Evolutionary conservation across 2,329 filamentous ascomycete species (phyloP).

Genomic region (Coniochaeta hoffmannii): DNA sequence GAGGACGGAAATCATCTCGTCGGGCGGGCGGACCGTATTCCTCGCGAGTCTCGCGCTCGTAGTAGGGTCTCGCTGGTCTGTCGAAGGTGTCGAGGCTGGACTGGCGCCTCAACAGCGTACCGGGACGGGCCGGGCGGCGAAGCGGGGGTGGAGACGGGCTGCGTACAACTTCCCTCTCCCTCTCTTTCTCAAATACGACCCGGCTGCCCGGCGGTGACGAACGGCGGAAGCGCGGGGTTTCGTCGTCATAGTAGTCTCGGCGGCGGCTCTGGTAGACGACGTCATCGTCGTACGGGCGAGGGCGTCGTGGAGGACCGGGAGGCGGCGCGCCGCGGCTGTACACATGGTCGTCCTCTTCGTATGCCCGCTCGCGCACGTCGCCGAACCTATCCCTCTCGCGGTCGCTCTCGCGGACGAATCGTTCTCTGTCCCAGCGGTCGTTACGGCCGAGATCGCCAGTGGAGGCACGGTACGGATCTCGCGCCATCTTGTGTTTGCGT

Average conservation of each 20-base stretch:
- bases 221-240: constrained; percentile 27
- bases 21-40: constrained; percentile 56
- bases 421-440: constrained; percentile 49
- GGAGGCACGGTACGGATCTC: constrained; percentile 10
- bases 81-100: constrained; percentile 90
- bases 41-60: constrained; percentile 36
- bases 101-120: constrained; percentile 64
- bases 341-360: constrained; percentile 43
- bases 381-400: constrained; percentile 43
- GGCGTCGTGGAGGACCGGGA: constrained; percentile 30
- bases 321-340: constrained; percentile 28
- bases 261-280: constrained; percentile 36
- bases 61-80: constrained; percentile 53
- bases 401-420: constrained; percentile 36
- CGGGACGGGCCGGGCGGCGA: constrained; percentile 38
- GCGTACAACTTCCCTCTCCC: constrained; percentile 44
- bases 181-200: constrained; percentile 48
- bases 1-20: constrained; percentile 37
- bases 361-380: constrained; percentile 33
- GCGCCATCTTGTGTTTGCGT: neutral
- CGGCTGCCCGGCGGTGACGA: constrained; percentile 36
- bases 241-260: constrained; percentile 43
- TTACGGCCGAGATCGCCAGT: constrained; percentile 20
- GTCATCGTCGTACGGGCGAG: constrained; percentile 39
- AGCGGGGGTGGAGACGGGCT: constrained; percentile 44